Evolutionary conservation across 1,284 basidiomycete genomes (phyloP).

Genomic region (Leucoagaricus sp.): DNA sequence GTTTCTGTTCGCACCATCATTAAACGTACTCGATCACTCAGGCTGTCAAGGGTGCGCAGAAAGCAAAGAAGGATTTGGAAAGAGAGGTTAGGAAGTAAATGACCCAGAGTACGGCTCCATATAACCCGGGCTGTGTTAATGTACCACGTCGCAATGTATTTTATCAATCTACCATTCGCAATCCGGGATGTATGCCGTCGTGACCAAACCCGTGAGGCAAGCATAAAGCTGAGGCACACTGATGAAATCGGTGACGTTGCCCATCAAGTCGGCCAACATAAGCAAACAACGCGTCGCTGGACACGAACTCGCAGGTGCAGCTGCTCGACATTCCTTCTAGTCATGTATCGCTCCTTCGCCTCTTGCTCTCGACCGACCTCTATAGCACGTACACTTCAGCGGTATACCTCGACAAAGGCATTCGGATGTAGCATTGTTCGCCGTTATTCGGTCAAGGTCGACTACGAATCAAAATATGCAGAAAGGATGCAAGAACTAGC

Average conservation of each 20-base stretch:
- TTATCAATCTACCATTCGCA: too few species aligned
- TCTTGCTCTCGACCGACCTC: background rate
- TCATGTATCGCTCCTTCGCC: background rate
- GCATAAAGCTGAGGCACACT: background rate
- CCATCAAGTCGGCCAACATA: background rate
- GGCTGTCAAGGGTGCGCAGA: constrained; percentile 43
- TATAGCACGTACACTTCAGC: background rate
- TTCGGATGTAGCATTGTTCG: background rate
- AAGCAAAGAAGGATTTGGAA: constrained; percentile 47
- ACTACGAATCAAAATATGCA: constrained; percentile 23
- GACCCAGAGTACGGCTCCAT: background rate
- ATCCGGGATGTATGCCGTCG: too few species aligned
- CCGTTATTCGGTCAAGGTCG: background rate
- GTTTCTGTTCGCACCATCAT: background rate
- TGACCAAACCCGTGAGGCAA: too few species aligned
- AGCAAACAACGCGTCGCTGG: constrained; percentile 3
- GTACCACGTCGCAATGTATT: too few species aligned
- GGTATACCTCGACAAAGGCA: background rate
- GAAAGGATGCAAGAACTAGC: constrained; percentile 27
- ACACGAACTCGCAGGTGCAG: background rate
- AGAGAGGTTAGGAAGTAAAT: constrained; percentile 44
- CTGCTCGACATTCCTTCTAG: background rate
- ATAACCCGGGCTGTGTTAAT: too few species aligned
- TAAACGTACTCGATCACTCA: constrained; percentile 20
- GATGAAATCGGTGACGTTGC: background rate